A percentile compares a stretch with the other conserved stretches of the same genome.
phyloP scores from a whole-genome alignment of 2,329 filamentous ascomycete genomes.

The Byssothecium circinans region DNA sequence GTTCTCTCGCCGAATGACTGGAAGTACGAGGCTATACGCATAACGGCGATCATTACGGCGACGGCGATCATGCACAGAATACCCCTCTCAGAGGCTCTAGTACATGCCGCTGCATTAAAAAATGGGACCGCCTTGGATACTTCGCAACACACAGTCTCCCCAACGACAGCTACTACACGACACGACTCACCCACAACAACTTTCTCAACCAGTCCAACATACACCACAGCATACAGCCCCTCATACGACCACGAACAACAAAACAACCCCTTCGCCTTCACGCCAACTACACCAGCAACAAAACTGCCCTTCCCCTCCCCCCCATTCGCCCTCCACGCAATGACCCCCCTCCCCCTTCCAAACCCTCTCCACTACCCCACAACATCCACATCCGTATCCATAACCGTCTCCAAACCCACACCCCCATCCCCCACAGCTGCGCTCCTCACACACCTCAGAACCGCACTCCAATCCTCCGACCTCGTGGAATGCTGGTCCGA shows the following conservation, averaged over 20 bases:
- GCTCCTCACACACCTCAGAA: conserved; percentile 26
- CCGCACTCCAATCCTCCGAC: conserved; percentile 33
- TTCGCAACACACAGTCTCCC: conserved; percentile 8
- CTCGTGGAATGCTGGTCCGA: conserved; percentile 39
- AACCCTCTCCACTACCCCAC: too few species aligned
- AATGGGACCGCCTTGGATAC: conserved; percentile 5
- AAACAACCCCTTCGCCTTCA: background rate
- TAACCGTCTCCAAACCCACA: conserved; percentile 4
- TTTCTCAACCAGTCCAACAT: conserved; percentile 17
- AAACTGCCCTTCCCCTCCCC: conserved; percentile 3
- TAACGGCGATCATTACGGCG: conserved; percentile 36
- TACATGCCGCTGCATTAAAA: conserved; percentile 9
- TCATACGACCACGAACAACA: conserved; percentile 2
- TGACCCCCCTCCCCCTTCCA: too few species aligned
- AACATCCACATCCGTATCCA: conserved; percentile 3
- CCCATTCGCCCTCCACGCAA: conserved; percentile 10
- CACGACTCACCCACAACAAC: conserved; percentile 24
- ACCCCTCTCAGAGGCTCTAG: conserved; percentile 33
- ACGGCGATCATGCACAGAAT: conserved; percentile 31
- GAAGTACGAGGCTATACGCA: conserved; percentile 42
- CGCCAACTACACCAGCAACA: background rate
- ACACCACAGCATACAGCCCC: conserved; percentile 9
- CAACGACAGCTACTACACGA: conserved; percentile 13
- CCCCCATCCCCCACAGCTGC: conserved; percentile 8
- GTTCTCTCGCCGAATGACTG: conserved; percentile 23